phyloP scores from a whole-genome alignment of 257 asterid genomes.

The Solanum etuberosum region DNA sequence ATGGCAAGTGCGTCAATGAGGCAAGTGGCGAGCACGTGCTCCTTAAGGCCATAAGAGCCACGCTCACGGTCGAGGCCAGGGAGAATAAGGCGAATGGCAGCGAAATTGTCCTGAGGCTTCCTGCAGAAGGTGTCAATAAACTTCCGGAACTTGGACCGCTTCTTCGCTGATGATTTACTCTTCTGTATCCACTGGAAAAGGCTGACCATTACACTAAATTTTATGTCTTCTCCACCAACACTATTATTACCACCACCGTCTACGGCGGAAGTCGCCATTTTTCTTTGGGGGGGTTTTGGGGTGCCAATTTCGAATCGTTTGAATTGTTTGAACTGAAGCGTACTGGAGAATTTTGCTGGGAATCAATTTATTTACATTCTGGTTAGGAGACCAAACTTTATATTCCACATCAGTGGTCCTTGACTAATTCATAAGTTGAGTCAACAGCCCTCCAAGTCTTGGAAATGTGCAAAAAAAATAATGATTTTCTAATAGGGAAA shows the following conservation, averaged over 20 bases:
- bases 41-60: conserved; percentile 82
- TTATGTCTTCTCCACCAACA: conserved; percentile 31
- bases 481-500: no score
- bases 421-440: background rate
- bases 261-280: conserved; percentile 4
- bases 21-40: conserved; percentile 89
- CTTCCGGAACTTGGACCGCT: conserved; percentile 85
- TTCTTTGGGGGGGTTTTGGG: background rate
- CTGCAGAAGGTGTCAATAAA: conserved; percentile 82
- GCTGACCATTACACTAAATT: conserved; percentile 79
- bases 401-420: background rate
- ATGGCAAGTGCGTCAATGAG: conserved; percentile 78
- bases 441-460: background rate
- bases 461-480: background rate
- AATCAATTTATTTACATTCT: background rate
- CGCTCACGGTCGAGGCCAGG: conserved; percentile 89
- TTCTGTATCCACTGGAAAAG: conserved; percentile 78
- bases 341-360: background rate
- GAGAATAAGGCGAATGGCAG: conserved; percentile 72
- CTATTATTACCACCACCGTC: background rate
- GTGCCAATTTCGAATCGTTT: background rate
- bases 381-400: background rate
- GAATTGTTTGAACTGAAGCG: background rate
- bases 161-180: conserved; percentile 50
- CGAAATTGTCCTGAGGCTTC: conserved; percentile 55